Evolutionary conservation across 805 yeast genomes (phyloP).

Genomic region (Wickerhamiella allomyrinae): DNA sequence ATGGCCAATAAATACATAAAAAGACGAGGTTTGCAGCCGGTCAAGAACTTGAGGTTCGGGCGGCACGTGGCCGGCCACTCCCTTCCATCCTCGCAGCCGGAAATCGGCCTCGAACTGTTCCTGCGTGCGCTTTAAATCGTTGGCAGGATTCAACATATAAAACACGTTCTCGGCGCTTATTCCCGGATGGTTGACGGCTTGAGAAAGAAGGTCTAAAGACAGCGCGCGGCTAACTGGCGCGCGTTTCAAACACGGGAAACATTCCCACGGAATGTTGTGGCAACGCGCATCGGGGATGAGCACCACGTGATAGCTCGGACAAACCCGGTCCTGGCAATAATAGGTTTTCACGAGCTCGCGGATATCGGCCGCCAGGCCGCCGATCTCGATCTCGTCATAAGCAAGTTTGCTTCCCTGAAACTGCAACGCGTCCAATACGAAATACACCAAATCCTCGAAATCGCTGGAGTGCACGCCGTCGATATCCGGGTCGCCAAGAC

Average conservation of each 20-base stretch:
- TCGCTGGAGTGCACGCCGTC: constrained; percentile 23
- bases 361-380: constrained; percentile 37
- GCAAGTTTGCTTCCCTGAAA: constrained; percentile 53
- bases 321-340: constrained; percentile 5
- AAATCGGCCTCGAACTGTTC: constrained; percentile 36
- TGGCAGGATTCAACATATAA: constrained; percentile 68
- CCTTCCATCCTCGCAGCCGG: constrained; percentile 32
- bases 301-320: constrained; percentile 39
- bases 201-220: constrained; percentile 28
- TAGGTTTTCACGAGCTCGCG: constrained; percentile 33
- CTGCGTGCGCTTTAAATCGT: constrained; percentile 61
- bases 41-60: constrained; percentile 36
- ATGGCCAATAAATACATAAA: constrained; percentile 79
- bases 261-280: constrained; percentile 82
- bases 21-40: constrained; percentile 30
- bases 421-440: constrained; percentile 43
- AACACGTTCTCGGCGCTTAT: constrained; percentile 17
- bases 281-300: constrained; percentile 55
- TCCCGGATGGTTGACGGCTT: constrained; percentile 2
- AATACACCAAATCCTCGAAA: constrained; percentile 46
- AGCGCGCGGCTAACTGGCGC: constrained; percentile 12
- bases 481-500: constrained; percentile 25
- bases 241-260: constrained; percentile 30
- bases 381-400: constrained; percentile 51
- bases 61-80: constrained; percentile 44